Conservation (phyloP, 1,284 basidiomycete genomes). For the Chiua sp. region DNA sequence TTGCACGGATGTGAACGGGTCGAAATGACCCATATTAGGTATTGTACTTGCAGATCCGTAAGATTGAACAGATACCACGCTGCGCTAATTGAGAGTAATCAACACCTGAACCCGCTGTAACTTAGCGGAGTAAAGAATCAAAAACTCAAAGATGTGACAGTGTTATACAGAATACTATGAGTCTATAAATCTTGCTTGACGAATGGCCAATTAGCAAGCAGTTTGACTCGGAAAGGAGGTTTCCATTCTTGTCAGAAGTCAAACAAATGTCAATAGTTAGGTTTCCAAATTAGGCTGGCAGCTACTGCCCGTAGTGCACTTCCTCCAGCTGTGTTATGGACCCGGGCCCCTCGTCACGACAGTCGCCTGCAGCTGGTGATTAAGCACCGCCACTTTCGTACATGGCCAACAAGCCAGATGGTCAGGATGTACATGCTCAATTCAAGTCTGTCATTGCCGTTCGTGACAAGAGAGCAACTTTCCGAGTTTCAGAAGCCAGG, state of each 20-base stretch:
- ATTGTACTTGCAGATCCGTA: no score
- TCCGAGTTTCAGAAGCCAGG: slow-evolving; percentile 80
- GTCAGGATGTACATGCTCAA: slow-evolving; percentile 60
- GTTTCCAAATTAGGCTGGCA: slow-evolving; percentile 28
- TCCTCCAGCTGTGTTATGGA: slow-evolving; percentile 24
- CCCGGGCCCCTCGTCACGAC: slow-evolving; percentile 33
- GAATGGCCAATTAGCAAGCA: no score
- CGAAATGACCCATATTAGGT: no score
- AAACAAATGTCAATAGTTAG: slow-evolving; percentile 20
- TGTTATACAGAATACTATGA: no score
- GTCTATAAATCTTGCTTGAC: no score
- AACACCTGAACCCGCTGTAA: no score
- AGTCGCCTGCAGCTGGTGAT: slow-evolving; percentile 42
- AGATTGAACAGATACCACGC: no score
- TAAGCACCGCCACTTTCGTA: slow-evolving; percentile 59
- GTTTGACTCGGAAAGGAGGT: no score
- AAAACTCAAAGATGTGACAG: no score
- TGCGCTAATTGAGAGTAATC: no score
- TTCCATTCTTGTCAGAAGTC: slow-evolving; percentile 10
- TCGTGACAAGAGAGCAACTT: slow-evolving; percentile 71
- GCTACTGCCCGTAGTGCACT: not conserved
- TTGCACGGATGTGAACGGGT: no score
- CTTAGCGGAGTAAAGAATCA: no score
- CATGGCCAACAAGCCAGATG: slow-evolving; percentile 57
- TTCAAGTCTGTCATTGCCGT: slow-evolving; percentile 9